Base-by-base conservation (phyloP, 305 asterid genomes). In the Fraxinus greggii region DNA sequence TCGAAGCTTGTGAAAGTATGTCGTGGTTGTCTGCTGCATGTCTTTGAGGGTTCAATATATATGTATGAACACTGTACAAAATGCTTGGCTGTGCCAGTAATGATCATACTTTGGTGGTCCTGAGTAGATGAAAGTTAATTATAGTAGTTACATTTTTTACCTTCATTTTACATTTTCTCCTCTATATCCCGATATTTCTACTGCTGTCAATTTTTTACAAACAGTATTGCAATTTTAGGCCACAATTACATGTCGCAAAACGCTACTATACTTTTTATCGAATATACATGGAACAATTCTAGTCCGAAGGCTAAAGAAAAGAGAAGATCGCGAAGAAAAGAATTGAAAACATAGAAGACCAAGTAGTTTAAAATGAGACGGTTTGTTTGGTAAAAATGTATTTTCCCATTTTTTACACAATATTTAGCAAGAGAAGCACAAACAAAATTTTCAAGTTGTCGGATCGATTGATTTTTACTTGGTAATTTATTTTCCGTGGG, bases 1-100 rank as follows among this genome's bases (percentile, higher is more conserved):
- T 70, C 91, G 95, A 80, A 92, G 93, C 90, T 85, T 95, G 89
- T 93, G 70, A 61, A 61, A 81, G 84, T 54, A 77, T 56, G 21
- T 32, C 24, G 51, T 19, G 17, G 15, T 33, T n/a, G 28, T 24
- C 70, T 31, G 75, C 75, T 48, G 32, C 35, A 29, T 31, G 54
- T 78, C 31, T 59, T 21, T 65, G 76, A 63, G 28, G 74, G 15
- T 72, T 72, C 77, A 32, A 33, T 72, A 33, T 32, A 72, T 33
- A 6, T 72, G 45, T 72, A 72, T 33, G 28, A 72, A 19, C 77
- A 33, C 77, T 72, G 77, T 72, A 33, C 51, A 72, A 72, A 72
- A 72, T 72, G 31, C 77, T 72, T 9, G 48, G 40, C 31, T 72
- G 29, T 72, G 29, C 77, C 45, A 8, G 48, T 19, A 35, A 72